These are phyloP conservation scores for Alternaria sp. DNA, from an alignment of 2,329 filamentous ascomycete species.

Conservation along the genomic window DNA sequence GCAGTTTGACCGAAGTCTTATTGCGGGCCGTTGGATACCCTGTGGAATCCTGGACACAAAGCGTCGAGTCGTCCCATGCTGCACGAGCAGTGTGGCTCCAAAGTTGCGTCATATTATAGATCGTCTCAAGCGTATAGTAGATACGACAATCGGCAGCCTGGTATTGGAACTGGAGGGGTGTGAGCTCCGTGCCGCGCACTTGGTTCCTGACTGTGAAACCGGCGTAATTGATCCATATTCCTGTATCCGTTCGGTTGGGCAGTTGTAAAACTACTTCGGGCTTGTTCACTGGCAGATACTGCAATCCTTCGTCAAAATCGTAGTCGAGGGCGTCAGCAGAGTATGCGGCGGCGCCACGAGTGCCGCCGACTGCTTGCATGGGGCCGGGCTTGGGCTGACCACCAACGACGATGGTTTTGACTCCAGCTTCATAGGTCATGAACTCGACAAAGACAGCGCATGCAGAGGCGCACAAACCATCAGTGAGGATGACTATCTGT, in stretches of 20 bases:
- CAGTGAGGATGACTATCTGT: slow-evolving; percentile 47
- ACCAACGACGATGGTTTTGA: slow-evolving; percentile 62
- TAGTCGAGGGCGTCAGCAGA: slow-evolving; percentile 35
- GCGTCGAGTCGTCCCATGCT: background rate
- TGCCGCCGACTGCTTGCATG: slow-evolving; percentile 54
- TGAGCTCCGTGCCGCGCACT: slow-evolving; percentile 37
- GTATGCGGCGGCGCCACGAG: slow-evolving; percentile 58
- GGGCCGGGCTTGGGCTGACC: slow-evolving; percentile 60
- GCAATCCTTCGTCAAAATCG: background rate
- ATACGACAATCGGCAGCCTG: slow-evolving; percentile 50
- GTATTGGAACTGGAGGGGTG: slow-evolving; percentile 49
- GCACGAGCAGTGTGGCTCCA: background rate
- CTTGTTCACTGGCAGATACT: background rate
- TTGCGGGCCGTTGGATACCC: background rate
- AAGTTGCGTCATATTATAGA: background rate
- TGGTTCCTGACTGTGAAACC: slow-evolving; percentile 50
- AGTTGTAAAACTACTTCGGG: background rate
- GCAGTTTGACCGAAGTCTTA: background rate
- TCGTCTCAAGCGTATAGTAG: slow-evolving; percentile 38
- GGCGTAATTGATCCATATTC: slow-evolving; percentile 33
- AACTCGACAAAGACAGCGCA: slow-evolving; percentile 60
- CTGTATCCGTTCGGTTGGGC: slow-evolving; percentile 14
- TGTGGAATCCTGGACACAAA: background rate
- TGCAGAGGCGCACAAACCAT: slow-evolving; percentile 63
- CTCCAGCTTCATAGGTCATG: slow-evolving; percentile 54